Evolutionary conservation across 176 grass and related monocot genomes (phyloP).

Genomic region (Oropetium thomaeum): DNA sequence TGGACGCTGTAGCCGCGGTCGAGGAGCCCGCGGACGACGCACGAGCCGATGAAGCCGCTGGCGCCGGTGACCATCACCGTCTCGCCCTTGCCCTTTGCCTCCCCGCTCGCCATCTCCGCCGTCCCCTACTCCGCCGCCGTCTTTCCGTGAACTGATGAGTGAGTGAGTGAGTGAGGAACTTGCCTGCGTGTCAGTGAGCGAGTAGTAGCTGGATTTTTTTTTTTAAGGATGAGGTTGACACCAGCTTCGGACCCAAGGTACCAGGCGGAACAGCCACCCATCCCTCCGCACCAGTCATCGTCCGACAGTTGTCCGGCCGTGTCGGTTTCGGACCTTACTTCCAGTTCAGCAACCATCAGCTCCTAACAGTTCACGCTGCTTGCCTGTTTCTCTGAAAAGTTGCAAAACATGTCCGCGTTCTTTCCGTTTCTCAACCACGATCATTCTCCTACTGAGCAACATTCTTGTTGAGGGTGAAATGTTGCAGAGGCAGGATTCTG

Average conservation of each 20-base stretch:
- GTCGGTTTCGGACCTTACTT: too few species aligned
- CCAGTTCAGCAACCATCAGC: too few species aligned
- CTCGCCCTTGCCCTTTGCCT: constrained; percentile 7
- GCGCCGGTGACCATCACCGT: constrained; percentile 77
- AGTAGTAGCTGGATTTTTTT: background rate
- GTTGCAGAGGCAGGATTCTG: too few species aligned
- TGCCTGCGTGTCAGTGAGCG: background rate
- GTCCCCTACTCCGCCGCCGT: background rate
- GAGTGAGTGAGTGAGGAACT: background rate
- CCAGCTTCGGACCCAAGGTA: background rate
- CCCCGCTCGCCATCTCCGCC: background rate
- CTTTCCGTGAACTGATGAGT: background rate
- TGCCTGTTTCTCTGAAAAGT: too few species aligned
- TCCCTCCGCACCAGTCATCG: background rate
- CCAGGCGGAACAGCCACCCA: background rate
- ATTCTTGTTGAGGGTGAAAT: too few species aligned
- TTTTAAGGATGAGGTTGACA: background rate
- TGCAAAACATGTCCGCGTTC: too few species aligned
- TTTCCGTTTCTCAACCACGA: too few species aligned
- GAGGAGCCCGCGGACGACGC: constrained; percentile 61
- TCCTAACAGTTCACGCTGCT: too few species aligned
- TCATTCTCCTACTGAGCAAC: too few species aligned
- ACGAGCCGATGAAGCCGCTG: constrained; percentile 90
- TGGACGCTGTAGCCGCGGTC: constrained; percentile 66
- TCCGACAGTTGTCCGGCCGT: background rate